phyloP scores from a whole-genome alignment of 306 rosid genomes.

The Lathyrus tuberosus region DNA sequence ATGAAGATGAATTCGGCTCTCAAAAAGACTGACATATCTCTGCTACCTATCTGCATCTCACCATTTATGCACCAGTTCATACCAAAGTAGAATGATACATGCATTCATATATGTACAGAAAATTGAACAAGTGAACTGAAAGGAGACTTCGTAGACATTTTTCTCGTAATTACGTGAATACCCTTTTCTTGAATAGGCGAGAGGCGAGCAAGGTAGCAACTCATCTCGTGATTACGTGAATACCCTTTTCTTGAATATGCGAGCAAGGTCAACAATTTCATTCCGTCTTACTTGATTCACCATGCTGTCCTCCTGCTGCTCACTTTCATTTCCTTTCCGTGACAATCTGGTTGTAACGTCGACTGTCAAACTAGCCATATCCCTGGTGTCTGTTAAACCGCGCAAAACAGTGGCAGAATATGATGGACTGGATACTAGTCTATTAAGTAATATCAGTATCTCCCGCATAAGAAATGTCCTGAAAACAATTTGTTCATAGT shows the following conservation, averaged over 20 bases:
- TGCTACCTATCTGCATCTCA: conserved; percentile 31
- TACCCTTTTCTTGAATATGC: conserved; percentile 68
- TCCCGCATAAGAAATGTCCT: conserved; percentile 92
- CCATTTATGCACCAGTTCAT: conserved; percentile 15
- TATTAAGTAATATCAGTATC: conserved; percentile 80
- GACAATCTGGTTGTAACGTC: conserved; percentile 75
- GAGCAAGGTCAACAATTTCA: conserved; percentile 75
- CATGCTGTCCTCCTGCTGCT: conserved; percentile 48
- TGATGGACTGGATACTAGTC: conserved; percentile 70
- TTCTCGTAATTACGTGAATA: conserved; percentile 45
- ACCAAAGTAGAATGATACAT: conserved; percentile 16
- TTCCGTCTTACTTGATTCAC: conserved; percentile 56
- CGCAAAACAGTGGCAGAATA: conserved; percentile 64
- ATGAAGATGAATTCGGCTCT: conserved; percentile 7
- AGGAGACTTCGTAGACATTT: conserved; percentile 32
- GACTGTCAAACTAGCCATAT: conserved; percentile 68
- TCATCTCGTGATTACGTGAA: conserved; percentile 61
- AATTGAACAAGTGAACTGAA: neutral
- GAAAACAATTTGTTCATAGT: conserved; percentile 28
- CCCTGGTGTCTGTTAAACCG: conserved; percentile 61
- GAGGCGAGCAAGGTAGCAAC: conserved; percentile 47
- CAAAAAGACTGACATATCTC: conserved; percentile 20
- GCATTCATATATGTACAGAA: conserved; percentile 36
- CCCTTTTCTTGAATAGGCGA: conserved; percentile 66
- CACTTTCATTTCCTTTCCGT: conserved; percentile 42